These are phyloP conservation scores for Hypoxylon sp. DNA, from an alignment of 2,329 filamentous ascomycete genomes.

Conservation along the genomic window DNA sequence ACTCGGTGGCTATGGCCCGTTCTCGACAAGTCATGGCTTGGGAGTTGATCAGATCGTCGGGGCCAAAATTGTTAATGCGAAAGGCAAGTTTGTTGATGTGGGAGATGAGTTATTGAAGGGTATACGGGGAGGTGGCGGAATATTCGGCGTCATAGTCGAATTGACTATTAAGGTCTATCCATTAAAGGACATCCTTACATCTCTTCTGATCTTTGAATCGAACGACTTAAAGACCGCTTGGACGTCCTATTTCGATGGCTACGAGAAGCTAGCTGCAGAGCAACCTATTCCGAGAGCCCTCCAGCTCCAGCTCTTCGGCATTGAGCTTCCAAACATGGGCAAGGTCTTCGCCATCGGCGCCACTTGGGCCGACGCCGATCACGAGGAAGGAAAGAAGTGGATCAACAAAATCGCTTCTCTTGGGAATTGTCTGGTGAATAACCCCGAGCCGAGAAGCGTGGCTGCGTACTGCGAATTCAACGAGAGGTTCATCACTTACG, in stretches of 20 bases:
- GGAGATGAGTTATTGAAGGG: slow-evolving; percentile 57
- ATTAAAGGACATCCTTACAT: slow-evolving; percentile 52
- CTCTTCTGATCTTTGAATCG: slow-evolving; percentile 55
- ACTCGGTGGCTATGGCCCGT: slow-evolving; percentile 56
- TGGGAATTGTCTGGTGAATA: slow-evolving; percentile 50
- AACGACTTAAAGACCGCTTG: slow-evolving; percentile 50
- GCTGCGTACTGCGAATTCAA: slow-evolving; percentile 41
- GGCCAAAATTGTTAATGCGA: slow-evolving; percentile 58
- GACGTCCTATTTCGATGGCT: slow-evolving; percentile 48
- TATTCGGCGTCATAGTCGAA: slow-evolving; percentile 60
- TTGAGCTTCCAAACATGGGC: slow-evolving; percentile 53
- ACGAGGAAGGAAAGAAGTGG: slow-evolving; percentile 52
- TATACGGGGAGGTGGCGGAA: slow-evolving; percentile 59
- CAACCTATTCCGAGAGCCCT: slow-evolving; percentile 39
- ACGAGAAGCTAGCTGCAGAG: slow-evolving; percentile 41
- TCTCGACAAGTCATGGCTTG: slow-evolving; percentile 54
- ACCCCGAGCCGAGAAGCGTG: slow-evolving; percentile 47
- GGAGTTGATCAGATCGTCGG: slow-evolving; percentile 58
- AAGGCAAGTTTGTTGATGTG: slow-evolving; percentile 57
- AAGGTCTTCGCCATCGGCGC: slow-evolving; percentile 50
- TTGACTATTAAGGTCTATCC: slow-evolving; percentile 59
- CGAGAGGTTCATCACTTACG: slow-evolving; percentile 45
- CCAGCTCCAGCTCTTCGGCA: slow-evolving; percentile 51
- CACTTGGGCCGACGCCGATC: slow-evolving; percentile 55
- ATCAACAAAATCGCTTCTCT: slow-evolving; percentile 51